phyloP scores from a whole-genome alignment of 352 stramenopile species.

The Pythium aquatile region DNA sequence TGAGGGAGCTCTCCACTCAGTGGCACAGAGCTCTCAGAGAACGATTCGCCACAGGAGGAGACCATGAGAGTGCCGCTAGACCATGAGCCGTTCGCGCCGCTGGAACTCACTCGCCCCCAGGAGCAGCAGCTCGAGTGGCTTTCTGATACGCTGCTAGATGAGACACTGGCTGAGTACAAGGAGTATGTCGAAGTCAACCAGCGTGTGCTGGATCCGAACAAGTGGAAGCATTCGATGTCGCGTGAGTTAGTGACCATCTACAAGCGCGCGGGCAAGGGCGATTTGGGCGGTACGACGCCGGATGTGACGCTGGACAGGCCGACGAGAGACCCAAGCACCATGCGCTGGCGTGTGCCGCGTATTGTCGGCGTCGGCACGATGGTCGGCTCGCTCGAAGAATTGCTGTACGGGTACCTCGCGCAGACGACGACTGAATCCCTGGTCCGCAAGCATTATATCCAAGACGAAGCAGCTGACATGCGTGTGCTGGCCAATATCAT shows the following conservation, averaged over 20 bases:
- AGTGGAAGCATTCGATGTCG: conserved; percentile 6
- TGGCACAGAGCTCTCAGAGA: too few relatives aligned
- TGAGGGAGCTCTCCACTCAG: too few relatives aligned
- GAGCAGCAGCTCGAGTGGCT: conserved; percentile 2
- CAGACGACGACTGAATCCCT: background rate
- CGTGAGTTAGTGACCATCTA: background rate
- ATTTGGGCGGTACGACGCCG: background rate
- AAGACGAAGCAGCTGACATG: background rate
- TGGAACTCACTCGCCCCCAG: background rate
- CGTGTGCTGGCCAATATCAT: background rate
- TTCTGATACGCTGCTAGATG: background rate
- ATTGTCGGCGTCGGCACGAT: background rate
- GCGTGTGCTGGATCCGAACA: background rate
- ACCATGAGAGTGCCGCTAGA: conserved; percentile 1
- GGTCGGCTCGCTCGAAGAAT: background rate
- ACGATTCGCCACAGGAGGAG: background rate
- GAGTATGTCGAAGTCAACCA: background rate
- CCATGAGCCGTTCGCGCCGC: background rate
- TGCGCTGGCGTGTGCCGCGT: conserved; percentile 1
- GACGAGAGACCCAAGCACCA: background rate
- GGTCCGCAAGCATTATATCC: background rate
- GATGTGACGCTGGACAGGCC: conserved; percentile 1
- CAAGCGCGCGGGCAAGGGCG: background rate
- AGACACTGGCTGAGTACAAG: background rate
- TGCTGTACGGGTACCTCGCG: background rate